Evolutionary conservation across 352 stramenopile genomes (phyloP).

Genomic region (Phytophthora pisi): DNA sequence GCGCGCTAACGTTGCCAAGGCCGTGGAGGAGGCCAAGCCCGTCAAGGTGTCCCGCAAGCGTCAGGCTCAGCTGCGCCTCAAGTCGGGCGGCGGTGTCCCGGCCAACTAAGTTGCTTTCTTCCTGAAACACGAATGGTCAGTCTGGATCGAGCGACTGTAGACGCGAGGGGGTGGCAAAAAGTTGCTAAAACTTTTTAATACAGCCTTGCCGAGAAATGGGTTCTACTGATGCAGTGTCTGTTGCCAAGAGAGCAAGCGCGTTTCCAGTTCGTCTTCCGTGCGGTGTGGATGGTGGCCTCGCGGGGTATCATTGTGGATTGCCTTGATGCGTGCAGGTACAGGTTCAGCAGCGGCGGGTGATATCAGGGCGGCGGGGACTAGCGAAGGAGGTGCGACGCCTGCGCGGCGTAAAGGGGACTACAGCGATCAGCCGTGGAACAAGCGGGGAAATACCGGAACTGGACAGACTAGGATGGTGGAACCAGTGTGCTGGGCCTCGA

Average conservation of each 20-base stretch:
- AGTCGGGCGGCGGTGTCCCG: slow-evolving; percentile 85
- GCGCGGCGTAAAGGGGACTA: not conserved
- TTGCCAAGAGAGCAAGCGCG: slow-evolving; percentile 39
- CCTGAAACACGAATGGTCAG: slow-evolving; percentile 37
- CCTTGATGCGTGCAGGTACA: slow-evolving; percentile 35
- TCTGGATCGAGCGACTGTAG: slow-evolving; percentile 49
- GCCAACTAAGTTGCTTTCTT: slow-evolving; percentile 71
- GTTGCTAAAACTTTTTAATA: slow-evolving; percentile 77
- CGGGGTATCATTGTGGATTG: slow-evolving; percentile 27
- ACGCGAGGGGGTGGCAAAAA: slow-evolving; percentile 47
- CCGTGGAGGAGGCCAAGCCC: slow-evolving; percentile 88
- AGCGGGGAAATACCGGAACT: not conserved
- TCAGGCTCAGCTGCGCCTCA: slow-evolving; percentile 88
- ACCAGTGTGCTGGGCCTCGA: slow-evolving; percentile 11
- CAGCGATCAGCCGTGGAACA: slow-evolving; percentile 1
- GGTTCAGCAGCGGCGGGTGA: slow-evolving; percentile 1
- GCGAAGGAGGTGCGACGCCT: not conserved
- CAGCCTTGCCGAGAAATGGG: slow-evolving; percentile 78
- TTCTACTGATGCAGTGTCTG: slow-evolving; percentile 65
- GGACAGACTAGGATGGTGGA: slow-evolving; percentile 2
- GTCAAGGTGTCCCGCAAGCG: slow-evolving; percentile 89
- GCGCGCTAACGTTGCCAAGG: slow-evolving; percentile 93
- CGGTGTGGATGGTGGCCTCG: slow-evolving; percentile 7
- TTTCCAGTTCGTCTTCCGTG: slow-evolving; percentile 28
- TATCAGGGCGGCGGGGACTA: not conserved